phyloP scores from a whole-genome alignment of 2,329 filamentous ascomycete species.

The Sarocladium strictum region DNA sequence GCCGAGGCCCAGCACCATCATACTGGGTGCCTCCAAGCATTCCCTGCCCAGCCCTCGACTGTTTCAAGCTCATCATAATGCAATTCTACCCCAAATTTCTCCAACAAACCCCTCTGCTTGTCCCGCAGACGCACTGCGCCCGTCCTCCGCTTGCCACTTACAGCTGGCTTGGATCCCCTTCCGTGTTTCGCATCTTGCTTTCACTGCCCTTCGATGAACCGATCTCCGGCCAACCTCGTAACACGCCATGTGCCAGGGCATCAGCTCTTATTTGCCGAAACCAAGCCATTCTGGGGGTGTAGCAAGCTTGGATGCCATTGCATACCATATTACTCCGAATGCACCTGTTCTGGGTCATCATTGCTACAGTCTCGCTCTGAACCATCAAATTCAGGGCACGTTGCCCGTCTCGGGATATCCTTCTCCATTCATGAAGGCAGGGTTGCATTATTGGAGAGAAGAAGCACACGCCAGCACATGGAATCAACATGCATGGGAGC shows the following conservation, averaged over 20 bases:
- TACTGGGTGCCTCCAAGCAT: not conserved
- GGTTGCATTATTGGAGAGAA: not conserved
- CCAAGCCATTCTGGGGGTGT: not conserved
- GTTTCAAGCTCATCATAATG: conserved; percentile 1
- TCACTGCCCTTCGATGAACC: not conserved
- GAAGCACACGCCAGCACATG: not conserved
- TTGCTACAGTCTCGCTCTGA: not conserved
- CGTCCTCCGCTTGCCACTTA: not conserved
- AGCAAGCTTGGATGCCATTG: not conserved
- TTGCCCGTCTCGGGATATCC: not conserved
- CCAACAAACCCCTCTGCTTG: not conserved
- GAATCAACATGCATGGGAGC: not conserved
- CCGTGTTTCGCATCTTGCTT: not conserved
- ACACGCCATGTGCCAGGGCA: not conserved
- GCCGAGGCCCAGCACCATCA: not conserved
- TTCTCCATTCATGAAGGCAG: not conserved
- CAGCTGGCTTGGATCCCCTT: not conserved
- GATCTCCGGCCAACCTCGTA: not conserved
- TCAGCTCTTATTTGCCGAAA: not conserved
- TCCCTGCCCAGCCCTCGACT: not conserved
- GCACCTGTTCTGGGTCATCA: not conserved
- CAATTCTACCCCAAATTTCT: conserved; percentile 3
- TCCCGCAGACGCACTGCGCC: conserved; percentile 5
- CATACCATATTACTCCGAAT: not conserved
- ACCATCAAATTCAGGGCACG: not conserved